Evolutionary conservation across 139 green algal species (phyloP).

Genomic region (Desmodesmus armatus): DNA sequence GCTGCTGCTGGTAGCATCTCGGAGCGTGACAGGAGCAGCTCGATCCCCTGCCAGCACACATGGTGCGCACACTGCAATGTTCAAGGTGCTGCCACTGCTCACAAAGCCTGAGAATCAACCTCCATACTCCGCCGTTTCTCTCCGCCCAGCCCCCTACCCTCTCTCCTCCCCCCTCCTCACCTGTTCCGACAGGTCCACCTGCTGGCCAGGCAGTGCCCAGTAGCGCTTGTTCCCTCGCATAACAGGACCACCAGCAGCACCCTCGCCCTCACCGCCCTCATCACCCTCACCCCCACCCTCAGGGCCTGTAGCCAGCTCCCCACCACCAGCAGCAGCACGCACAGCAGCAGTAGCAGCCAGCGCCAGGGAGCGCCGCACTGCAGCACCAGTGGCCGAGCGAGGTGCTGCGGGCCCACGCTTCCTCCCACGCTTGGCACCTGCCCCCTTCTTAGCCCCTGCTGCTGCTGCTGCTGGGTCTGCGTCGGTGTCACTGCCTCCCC

Average conservation of each 20-base stretch:
- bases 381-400: neutral
- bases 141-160: no score
- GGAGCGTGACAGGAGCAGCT: no score
- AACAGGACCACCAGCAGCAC: no score
- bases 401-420: neutral
- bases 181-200: slow-evolving; percentile 13
- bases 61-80: no score
- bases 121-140: no score
- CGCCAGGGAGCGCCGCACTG: neutral
- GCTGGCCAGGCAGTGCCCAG: neutral
- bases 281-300: no score
- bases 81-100: no score
- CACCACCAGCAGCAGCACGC: neutral
- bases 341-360: neutral
- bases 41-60: no score
- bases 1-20: no score
- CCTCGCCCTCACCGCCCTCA: neutral
- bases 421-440: neutral
- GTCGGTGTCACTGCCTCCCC: neutral
- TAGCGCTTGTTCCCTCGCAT: no score
- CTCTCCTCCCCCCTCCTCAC: neutral
- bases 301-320: no score
- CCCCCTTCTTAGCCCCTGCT: slow-evolving; percentile 1
- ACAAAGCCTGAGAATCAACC: no score
- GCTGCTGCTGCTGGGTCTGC: neutral